Percentiles rank a stretch among this genome's conserved stretches.
Evolutionary conservation across 2,329 filamentous ascomycete species (phyloP).

Genomic region (Ceratocystiopsis sp.): DNA sequence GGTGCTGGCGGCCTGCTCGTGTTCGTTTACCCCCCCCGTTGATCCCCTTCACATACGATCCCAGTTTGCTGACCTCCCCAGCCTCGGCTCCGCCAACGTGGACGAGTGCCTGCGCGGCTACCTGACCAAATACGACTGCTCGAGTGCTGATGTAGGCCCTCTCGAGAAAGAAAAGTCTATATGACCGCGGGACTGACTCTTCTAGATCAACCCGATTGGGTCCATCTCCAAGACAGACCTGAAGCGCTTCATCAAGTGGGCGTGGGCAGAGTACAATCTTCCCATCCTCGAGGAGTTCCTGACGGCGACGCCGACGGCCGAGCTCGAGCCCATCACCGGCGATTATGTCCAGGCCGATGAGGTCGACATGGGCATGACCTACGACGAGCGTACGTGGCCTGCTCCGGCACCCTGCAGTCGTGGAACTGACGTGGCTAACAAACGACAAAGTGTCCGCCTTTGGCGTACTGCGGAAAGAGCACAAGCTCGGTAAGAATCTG

Average conservation of each 20-base stretch:
- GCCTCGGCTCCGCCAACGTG: slow-evolving; percentile 10
- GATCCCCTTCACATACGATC: not conserved
- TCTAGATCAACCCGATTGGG: slow-evolving; percentile 42
- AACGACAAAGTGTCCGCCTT: slow-evolving; percentile 11
- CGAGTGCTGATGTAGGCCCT: slow-evolving; percentile 4
- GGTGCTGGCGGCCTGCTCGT: slow-evolving; percentile 10
- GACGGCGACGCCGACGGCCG: slow-evolving; percentile 42
- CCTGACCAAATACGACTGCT: slow-evolving; percentile 55
- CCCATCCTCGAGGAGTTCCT: slow-evolving; percentile 52
- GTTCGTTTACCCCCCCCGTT: not conserved
- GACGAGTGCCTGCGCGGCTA: slow-evolving; percentile 20
- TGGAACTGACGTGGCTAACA: not conserved
- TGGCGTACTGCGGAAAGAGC: slow-evolving; percentile 24
- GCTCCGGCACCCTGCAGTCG: not conserved
- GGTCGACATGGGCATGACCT: slow-evolving; percentile 35
- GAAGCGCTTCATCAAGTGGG: slow-evolving; percentile 55
- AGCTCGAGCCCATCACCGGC: slow-evolving; percentile 46
- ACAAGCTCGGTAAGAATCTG: slow-evolving; percentile 22
- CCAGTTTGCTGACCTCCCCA: not conserved
- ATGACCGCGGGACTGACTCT: not conserved
- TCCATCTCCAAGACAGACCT: slow-evolving; percentile 45
- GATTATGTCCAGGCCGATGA: slow-evolving; percentile 35
- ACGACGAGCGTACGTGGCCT: slow-evolving; percentile 20
- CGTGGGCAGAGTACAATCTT: slow-evolving; percentile 38
- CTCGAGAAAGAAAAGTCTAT: no score